Evolutionary conservation across 805 yeast species (phyloP), one percentile per base, ranked within the genome.

Genomic region (Debaryomyces hansenii): DNA sequence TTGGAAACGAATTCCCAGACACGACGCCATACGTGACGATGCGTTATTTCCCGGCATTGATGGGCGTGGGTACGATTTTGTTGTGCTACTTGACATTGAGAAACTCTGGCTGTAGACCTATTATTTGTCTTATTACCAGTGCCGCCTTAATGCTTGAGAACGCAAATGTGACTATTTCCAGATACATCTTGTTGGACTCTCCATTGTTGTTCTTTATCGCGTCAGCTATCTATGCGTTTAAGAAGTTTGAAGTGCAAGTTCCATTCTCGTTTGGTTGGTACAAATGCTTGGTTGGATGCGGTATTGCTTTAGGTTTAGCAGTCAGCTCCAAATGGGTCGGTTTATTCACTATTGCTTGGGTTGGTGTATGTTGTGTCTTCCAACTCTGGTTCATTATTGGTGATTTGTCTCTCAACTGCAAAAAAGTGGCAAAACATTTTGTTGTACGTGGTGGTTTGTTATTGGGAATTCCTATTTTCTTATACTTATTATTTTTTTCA

Each of bases 271-370:
- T 62, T 37, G 66, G 61, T 18, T 84, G 91, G 81, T 81, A 64
- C 60, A 82, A 77, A 58, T 67, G 82, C n/a, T 66, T 87, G 54
- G 21, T 82, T 24, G 74, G 83, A n/a, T 75, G 88, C 37, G 87
- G 87, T 54, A 62, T 84, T 44, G 82, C 83, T n/a, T 67, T 87
- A 47, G 95, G 94, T 44, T 70, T 86, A 47, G 86, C 94, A 4
- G 67, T 83, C 16, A 79, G 87, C 20, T 81, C 91, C 28, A 87
- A 87, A 66, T 87, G 94, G 94, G 94, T 87, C 39, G 95, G 95
- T 51, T 67, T 87, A 34, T 87, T 87, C 69, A 87, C 95, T 15
- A 62, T 87, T 47, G 85, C 85, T 3, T 87, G 92, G 92, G 77
- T 83, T 49, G 95, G 94, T 43, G 43, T 75, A 2, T 63, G 78